These are phyloP conservation scores for Castanospermum australe DNA, from an alignment of 306 rosid genomes.

Conservation along the genomic window DNA sequence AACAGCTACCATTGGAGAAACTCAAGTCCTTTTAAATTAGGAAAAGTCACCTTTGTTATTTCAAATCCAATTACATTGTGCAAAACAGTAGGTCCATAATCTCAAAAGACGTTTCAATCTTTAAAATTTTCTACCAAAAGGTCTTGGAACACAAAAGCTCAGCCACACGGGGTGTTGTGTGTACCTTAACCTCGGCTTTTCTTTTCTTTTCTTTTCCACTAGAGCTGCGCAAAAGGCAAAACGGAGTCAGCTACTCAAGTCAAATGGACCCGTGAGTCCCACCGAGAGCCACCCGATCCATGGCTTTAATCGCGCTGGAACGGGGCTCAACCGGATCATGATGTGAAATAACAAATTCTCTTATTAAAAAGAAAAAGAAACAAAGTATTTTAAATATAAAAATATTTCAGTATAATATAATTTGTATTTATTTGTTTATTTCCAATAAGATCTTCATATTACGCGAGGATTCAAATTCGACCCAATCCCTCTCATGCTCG, in stretches of 20 bases:
- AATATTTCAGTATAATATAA: no score
- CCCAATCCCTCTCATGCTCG: not conserved
- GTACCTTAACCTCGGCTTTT: no score
- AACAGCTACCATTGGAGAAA: constrained; percentile 10
- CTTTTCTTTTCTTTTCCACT: no score
- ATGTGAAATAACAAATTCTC: no score
- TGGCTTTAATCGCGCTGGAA: constrained; percentile 76
- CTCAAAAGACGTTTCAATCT: constrained; percentile 30
- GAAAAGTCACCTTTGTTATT: constrained; percentile 5
- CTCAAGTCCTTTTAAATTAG: constrained; percentile 14
- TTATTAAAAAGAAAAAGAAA: no score
- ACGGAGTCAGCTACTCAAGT: constrained; percentile 30
- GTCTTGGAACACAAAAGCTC: constrained; percentile 2
- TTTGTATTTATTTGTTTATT: no score
- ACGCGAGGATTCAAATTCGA: no score
- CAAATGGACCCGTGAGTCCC: no score
- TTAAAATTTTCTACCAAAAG: not conserved
- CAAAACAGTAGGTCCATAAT: not conserved
- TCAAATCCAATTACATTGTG: constrained; percentile 1
- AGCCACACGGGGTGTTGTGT: constrained; percentile 30
- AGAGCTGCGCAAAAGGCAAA: not conserved
- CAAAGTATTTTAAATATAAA: no score
- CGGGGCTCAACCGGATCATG: no score
- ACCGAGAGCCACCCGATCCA: constrained; percentile 38
- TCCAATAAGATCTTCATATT: no score